A percentile compares a stretch with the other conserved stretches of the same genome.
These are phyloP conservation scores for Schrenkiella parvula DNA, from an alignment of 345 rosid genomes.

Conservation along the genomic window DNA sequence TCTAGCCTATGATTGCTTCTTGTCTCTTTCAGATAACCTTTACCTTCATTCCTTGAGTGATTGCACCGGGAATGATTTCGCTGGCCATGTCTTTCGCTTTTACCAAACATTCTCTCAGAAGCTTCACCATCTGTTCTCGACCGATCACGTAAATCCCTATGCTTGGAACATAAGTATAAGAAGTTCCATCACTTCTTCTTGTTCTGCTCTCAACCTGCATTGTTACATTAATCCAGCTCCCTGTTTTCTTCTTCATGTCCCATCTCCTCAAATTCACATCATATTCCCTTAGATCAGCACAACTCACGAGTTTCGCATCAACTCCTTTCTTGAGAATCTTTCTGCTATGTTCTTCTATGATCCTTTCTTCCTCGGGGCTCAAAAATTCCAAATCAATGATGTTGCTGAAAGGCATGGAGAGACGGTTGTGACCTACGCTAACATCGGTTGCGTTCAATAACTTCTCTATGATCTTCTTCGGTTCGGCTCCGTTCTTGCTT, in stretches of 20 bases:
- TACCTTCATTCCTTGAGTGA: constrained; percentile 76
- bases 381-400: not conserved
- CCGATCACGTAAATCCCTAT: constrained; percentile 74
- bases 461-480: not conserved
- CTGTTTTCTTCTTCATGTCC: not conserved
- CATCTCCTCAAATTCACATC: not conserved
- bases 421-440: not conserved
- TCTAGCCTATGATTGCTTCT: not conserved
- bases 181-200: constrained; percentile 2
- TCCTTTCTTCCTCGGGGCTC: not conserved
- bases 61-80: constrained; percentile 60
- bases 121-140: constrained; percentile 51
- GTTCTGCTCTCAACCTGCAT: constrained; percentile 39
- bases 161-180: constrained; percentile 32
- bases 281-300: not conserved
- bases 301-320: not conserved
- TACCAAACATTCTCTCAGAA: constrained; percentile 48
- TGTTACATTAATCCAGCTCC: not conserved
- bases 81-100: constrained; percentile 53
- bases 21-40: not conserved
- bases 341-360: not conserved
- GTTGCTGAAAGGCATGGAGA: not conserved
- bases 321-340: not conserved
- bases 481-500: not conserved
- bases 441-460: not conserved